Evolutionary conservation across 106 monocot genomes (phyloP), one percentile per base, ranked within the genome.

Genomic region (Xerophyta viscosa): DNA sequence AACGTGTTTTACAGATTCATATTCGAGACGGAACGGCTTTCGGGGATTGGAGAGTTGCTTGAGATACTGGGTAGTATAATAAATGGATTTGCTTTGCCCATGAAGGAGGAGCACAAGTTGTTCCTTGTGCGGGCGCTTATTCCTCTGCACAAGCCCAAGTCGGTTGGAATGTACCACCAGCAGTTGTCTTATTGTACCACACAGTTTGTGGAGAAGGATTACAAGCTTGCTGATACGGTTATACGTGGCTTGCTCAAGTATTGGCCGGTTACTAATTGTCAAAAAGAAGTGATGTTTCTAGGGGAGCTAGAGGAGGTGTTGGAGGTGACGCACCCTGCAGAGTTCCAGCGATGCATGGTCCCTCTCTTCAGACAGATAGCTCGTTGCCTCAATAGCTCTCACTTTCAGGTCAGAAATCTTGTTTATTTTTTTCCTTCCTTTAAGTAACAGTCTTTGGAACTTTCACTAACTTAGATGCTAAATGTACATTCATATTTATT

Each of bases 331-430:
- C 77, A 77, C 41, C 20, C 54, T 15, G 50, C 51, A 6, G 84
- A 85, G 24, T 85, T 85, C 42, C 79, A 85, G 29, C 61, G 55
- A 24, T 68, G 67, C 61, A 77, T 77, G 77, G 77, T 71, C 10
- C 77, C 55, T 1, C 56, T 77, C 13, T 77, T 77, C 46, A 70
- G 62, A 55, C 77, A 66, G 56, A 77, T 77, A 13, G 70, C 33
- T 4, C 63, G 76, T 23, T 79, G 84, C 65, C 63, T 85, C 41
- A 79, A 62, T 64, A 85, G 84, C 56, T 71, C 75, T 43, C 83
- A 83, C 50, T 83, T 77, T 43, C 83, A 83, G 77, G 83, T 83
- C 42, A 20, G 21, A n/a, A n/a, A n/a, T n/a, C n/a, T n/a, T n/a
- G n/a, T n/a, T n/a, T n/a, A n/a, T n/a, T n/a, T n/a, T n/a, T n/a